Evolutionary conservation across 495 filamentous ascomycete genomes (phyloP).

Genomic region (Letharia lupina): DNA sequence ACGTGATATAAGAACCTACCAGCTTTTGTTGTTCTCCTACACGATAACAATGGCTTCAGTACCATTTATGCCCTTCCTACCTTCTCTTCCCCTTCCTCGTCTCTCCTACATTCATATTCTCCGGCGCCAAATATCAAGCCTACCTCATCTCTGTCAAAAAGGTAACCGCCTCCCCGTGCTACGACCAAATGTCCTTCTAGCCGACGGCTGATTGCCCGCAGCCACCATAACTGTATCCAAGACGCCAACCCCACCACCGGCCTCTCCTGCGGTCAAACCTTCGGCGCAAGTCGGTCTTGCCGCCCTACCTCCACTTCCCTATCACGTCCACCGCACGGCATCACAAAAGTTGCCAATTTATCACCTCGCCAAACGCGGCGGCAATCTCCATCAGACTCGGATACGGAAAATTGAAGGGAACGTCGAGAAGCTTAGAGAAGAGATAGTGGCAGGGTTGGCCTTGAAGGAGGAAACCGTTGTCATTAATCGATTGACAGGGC

Average conservation of each 20-base stretch:
- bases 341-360: slow-evolving; percentile 77
- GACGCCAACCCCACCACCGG: not conserved
- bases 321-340: slow-evolving; percentile 63
- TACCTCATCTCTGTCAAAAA: slow-evolving; percentile 5
- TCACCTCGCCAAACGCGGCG: slow-evolving; percentile 60
- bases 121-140: slow-evolving; percentile 4
- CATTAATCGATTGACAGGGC: slow-evolving; percentile 53
- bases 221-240: not conserved
- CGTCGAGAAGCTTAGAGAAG: slow-evolving; percentile 42
- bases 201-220: not conserved
- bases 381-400: slow-evolving; percentile 64
- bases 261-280: not conserved
- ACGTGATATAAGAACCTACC: no score
- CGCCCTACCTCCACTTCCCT: slow-evolving; percentile 43
- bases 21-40: not conserved
- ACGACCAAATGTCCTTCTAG: not conserved
- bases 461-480: slow-evolving; percentile 39
- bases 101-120: slow-evolving; percentile 5
- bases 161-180: not conserved
- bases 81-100: slow-evolving; percentile 6
- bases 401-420: slow-evolving; percentile 76
- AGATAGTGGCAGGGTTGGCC: slow-evolving; percentile 41
- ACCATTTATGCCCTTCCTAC: slow-evolving; percentile 10
- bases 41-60: slow-evolving; percentile 6
- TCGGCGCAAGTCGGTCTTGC: slow-evolving; percentile 18